Evolutionary conservation across 768 basidiomycete genomes (phyloP).

Genomic region (Boletus edulis): DNA sequence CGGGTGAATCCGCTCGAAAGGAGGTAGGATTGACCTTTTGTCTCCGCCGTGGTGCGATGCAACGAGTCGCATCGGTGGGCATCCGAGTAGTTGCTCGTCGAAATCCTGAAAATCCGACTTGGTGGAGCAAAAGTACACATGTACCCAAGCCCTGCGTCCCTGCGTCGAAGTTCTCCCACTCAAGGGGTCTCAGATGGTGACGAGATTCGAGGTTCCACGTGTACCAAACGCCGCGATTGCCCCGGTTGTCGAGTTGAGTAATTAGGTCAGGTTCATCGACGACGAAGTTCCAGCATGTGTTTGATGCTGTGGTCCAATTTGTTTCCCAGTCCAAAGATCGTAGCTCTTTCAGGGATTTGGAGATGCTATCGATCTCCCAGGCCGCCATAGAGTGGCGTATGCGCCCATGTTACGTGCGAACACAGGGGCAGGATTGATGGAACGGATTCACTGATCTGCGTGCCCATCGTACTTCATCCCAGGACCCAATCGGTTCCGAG

Average conservation of each 20-base stretch:
- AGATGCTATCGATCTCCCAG: neutral
- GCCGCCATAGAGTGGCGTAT: neutral
- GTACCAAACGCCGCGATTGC: neutral
- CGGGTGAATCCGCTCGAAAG: conserved; percentile 1
- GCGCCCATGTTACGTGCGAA: conserved; percentile 10
- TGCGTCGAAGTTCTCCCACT: neutral
- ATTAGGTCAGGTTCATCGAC: neutral
- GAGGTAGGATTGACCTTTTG: neutral
- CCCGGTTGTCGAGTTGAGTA: neutral
- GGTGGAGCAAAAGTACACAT: neutral
- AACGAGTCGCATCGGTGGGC: neutral
- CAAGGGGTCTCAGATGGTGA: neutral
- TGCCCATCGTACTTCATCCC: neutral
- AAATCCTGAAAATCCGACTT: neutral
- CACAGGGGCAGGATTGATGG: neutral
- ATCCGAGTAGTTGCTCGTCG: too few relatives aligned
- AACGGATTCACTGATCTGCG: conserved; percentile 1
- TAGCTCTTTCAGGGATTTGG: neutral
- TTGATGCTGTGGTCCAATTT: neutral
- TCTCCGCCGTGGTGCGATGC: neutral
- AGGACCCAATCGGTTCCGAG: conserved; percentile 13
- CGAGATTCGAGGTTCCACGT: neutral
- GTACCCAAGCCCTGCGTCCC: neutral
- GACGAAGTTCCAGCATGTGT: neutral
- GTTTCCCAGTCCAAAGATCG: neutral